Base-by-base conservation (phyloP, 116 monocot species). In the Phalaenopsis hybrid region DNA sequence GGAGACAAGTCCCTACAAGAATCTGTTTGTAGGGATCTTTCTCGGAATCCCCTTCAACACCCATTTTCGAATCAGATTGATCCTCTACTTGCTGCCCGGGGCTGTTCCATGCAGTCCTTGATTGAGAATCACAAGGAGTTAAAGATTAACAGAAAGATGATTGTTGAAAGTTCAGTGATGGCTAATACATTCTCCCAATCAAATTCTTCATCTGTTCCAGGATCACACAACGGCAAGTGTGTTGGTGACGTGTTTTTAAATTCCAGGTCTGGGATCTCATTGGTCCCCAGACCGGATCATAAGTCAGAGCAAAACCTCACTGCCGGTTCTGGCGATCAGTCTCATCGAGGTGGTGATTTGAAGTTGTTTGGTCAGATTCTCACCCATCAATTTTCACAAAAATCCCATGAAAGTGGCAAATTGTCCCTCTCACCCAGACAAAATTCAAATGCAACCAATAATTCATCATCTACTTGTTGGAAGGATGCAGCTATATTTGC, bases 331-430 rank as follows among this genome's bases (percentile, higher is more conserved):
- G 31, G 31, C 0, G 31, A 31, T 83, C 88, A n/a, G 76, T 43
- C 57, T 81, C 86, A 20, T 17, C 79, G 86, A 33, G 83, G 84
- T 7, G 91, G 95, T 67, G 92, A 98, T 87, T 90, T 99, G 59
- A 99, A 95, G 83, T 81, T 99, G 74, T 99, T 99, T 77, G 99
- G 99, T 33, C 85, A 91, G 81, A 93, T 94, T 75, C 91, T 98
- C 8, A 93, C 74, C 43, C 89, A 92, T 75, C 87, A 89, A 46
- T 72, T 79, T 31, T 73, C 57, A 50, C 86, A 85, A 49, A 89
- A 86, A 31, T 48, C 69, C 17, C 33, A 73, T 51, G 87, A 81
- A 77, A 68, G 10, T 28, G 81, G 67, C 41, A 75, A 49, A 17
- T 84, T 80, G 44, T 83, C 76, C 61, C 17, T 75, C 37, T 91